phyloP scores from a whole-genome alignment of 495 filamentous ascomycete species.

The Hypoxylon cercidicola region DNA sequence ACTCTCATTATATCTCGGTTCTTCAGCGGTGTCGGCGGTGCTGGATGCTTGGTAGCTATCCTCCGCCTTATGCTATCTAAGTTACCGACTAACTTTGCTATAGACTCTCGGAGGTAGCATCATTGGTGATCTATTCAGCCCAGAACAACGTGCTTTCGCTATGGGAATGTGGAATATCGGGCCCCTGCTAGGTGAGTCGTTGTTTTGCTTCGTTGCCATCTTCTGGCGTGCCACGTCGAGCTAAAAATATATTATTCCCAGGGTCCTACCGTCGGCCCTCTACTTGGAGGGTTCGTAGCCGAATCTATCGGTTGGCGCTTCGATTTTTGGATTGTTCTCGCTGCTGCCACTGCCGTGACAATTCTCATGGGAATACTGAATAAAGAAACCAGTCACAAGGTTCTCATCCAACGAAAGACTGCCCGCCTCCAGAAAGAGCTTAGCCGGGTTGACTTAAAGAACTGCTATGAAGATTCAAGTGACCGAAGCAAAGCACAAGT shows the following conservation, averaged over 20 bases:
- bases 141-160: conserved; percentile 62
- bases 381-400: conserved; percentile 63
- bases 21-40: conserved; percentile 66
- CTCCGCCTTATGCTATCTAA: neutral
- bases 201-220: conserved; percentile 55
- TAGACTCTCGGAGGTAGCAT: conserved; percentile 64
- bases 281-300: conserved; percentile 65
- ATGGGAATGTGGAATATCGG: conserved; percentile 58
- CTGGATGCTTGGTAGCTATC: conserved; percentile 49
- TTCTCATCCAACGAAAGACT: conserved; percentile 65
- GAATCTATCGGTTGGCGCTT: conserved; percentile 67
- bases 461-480: conserved; percentile 47
- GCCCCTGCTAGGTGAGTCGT: conserved; percentile 51
- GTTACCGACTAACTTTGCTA: neutral
- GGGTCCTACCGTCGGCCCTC: conserved; percentile 63
- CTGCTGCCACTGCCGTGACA: conserved; percentile 54
- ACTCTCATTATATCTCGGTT: conserved; percentile 71
- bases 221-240: conserved; percentile 55
- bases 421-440: conserved; percentile 50
- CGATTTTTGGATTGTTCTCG: conserved; percentile 70
- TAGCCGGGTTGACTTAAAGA: conserved; percentile 47
- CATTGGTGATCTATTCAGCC: conserved; percentile 66
- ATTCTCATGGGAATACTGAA: conserved; percentile 59
- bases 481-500: conserved; percentile 35
- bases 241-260: conserved; percentile 24